These are phyloP conservation scores for Yamadazyma dushanensis DNA, from an alignment of 1,139 yeast genomes.

Conservation along the genomic window DNA sequence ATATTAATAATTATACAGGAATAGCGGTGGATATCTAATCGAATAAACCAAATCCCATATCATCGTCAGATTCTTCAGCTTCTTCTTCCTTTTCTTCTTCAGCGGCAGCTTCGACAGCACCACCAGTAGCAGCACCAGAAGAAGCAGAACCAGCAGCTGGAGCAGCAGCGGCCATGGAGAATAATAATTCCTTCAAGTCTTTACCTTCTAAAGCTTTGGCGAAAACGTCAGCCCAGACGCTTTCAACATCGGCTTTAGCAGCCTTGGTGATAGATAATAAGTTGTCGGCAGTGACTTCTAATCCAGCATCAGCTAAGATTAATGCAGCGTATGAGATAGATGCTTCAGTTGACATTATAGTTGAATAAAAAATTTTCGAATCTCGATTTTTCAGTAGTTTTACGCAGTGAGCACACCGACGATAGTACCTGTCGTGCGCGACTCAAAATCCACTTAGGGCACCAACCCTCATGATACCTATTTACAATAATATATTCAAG, in stretches of 20 bases:
- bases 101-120: conserved; percentile 48
- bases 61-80: conserved; percentile 80
- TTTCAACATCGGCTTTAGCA: conserved; percentile 85
- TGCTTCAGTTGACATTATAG: conserved; percentile 54
- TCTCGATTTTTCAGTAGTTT: neutral
- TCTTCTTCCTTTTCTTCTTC: conserved; percentile 64
- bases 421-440: neutral
- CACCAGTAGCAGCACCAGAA: conserved; percentile 64
- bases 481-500: neutral
- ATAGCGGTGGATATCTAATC: conserved; percentile 31
- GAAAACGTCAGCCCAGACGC: conserved; percentile 92
- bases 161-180: conserved; percentile 65
- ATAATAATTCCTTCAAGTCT: conserved; percentile 87
- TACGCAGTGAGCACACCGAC: neutral
- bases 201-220: conserved; percentile 98
- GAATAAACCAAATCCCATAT: conserved; percentile 69
- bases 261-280: conserved; percentile 80
- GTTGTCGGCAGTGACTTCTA: conserved; percentile 93
- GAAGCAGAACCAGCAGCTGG: conserved; percentile 44
- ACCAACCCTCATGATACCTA: conserved; percentile 8
- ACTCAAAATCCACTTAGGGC: conserved; percentile 6
- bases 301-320: conserved; percentile 96
- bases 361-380: conserved; percentile 9
- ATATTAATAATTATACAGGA: conserved; percentile 12
- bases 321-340: conserved; percentile 90